Conservation (phyloP, 2,329 filamentous ascomycete genomes). For the Ascochyta viciae-villosae region DNA sequence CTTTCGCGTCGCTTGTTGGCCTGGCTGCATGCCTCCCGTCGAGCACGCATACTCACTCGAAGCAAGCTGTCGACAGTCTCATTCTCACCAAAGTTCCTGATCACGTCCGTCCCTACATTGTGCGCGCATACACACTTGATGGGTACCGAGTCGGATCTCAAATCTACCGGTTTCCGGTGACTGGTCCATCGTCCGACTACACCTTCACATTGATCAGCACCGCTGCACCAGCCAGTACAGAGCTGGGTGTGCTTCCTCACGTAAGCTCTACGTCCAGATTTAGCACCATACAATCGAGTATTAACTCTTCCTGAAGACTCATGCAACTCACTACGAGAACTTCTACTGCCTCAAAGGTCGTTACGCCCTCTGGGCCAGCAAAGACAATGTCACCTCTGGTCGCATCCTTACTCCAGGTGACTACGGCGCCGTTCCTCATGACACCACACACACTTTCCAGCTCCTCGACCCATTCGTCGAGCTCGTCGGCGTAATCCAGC, state of each 20-base stretch:
- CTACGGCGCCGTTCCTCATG: conserved; percentile 55
- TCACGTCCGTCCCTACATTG: conserved; percentile 46
- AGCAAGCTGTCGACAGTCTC: conserved; percentile 3
- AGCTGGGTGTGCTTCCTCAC: conserved; percentile 54
- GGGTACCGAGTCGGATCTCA: conserved; percentile 48
- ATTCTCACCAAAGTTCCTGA: conserved; percentile 39
- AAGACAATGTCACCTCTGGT: conserved; percentile 41
- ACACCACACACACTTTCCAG: conserved; percentile 59
- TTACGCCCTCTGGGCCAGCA: conserved; percentile 56
- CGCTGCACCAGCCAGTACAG: conserved; percentile 48
- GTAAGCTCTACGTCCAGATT: not conserved
- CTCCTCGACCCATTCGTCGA: conserved; percentile 58
- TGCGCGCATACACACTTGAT: conserved; percentile 44
- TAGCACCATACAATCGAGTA: not conserved
- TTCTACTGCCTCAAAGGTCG: conserved; percentile 56
- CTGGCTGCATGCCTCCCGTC: conserved; percentile 14
- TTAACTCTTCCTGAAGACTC: conserved; percentile 27
- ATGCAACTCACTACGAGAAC: conserved; percentile 56
- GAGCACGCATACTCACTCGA: not conserved
- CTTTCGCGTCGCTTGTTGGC: conserved; percentile 7
- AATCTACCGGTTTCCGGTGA: conserved; percentile 54
- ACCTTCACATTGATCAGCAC: conserved; percentile 57
- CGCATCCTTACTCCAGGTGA: conserved; percentile 55
- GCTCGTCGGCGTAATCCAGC: conserved; percentile 55
- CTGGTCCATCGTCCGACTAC: conserved; percentile 54